These are phyloP conservation scores for Cyberlindnera meyerae DNA, from an alignment of 805 yeast genomes.

Conservation along the genomic window DNA sequence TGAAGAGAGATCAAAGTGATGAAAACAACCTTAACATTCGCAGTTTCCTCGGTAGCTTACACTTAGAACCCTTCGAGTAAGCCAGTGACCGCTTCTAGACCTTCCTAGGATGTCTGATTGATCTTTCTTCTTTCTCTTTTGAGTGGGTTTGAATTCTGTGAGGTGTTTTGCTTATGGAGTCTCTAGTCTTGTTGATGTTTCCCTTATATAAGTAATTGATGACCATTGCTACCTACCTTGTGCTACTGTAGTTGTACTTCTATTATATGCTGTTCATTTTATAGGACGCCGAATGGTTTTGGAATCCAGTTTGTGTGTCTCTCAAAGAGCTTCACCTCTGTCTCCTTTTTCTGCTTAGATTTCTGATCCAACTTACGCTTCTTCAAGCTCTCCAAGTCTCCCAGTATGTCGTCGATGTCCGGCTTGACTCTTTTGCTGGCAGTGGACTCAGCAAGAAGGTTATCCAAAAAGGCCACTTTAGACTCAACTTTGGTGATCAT, in stretches of 20 bases:
- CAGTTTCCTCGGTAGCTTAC: slow-evolving; percentile 95
- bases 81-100: slow-evolving; percentile 81
- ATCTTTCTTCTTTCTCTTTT: slow-evolving; percentile 1
- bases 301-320: slow-evolving; percentile 40
- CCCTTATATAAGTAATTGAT: too few relatives aligned
- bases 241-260: too few relatives aligned
- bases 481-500: not conserved
- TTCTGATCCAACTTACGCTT: slow-evolving; percentile 16
- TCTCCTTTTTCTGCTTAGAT: slow-evolving; percentile 1
- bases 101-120: slow-evolving; percentile 94
- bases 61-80: slow-evolving; percentile 73
- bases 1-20: slow-evolving; percentile 48
- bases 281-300: slow-evolving; percentile 48
- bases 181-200: too few relatives aligned
- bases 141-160: too few relatives aligned
- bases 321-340: slow-evolving; percentile 15
- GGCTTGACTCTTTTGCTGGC: slow-evolving; percentile 3
- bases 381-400: slow-evolving; percentile 28
- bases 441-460: slow-evolving; percentile 3
- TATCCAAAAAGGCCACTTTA: slow-evolving; percentile 1
- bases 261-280: slow-evolving; percentile 1
- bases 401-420: slow-evolving; percentile 22
- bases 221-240: too few relatives aligned
- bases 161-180: too few relatives aligned
- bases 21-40: slow-evolving; percentile 81